Conservation (phyloP, 441 rosid species). For the Populus tomentosa region DNA sequence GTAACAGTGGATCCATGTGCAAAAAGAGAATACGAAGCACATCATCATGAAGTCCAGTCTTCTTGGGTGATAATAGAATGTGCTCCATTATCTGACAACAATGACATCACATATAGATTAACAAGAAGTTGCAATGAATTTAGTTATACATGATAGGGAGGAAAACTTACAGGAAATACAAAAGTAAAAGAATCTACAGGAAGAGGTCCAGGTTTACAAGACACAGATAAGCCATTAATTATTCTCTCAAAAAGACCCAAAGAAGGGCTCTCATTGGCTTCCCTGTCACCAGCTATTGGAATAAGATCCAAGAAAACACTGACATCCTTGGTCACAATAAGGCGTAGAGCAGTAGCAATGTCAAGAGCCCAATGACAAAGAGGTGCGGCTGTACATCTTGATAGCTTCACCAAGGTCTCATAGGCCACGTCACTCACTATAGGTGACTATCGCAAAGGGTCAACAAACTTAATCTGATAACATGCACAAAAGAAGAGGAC, state of each 20-base stretch:
- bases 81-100: conserved; percentile 79
- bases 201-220: conserved; percentile 92
- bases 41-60: conserved; percentile 79
- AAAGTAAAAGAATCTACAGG: conserved; percentile 95
- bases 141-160: conserved; percentile 47
- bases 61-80: conserved; percentile 68
- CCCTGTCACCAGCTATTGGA: conserved; percentile 42
- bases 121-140: not conserved
- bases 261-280: conserved; percentile 42
- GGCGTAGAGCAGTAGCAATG: conserved; percentile 90
- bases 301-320: conserved; percentile 28
- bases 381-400: conserved; percentile 80
- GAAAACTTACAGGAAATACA: conserved; percentile 78
- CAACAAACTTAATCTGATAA: conserved; percentile 78
- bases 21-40: conserved; percentile 78
- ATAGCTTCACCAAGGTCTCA: conserved; percentile 82
- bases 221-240: conserved; percentile 59
- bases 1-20: conserved; percentile 93
- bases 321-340: conserved; percentile 63
- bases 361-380: conserved; percentile 96
- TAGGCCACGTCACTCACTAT: conserved; percentile 77
- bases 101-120: not conserved
- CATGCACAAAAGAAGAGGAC: conserved; percentile 8
- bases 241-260: conserved; percentile 85
- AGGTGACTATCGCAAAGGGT: conserved; percentile 80